Base-by-base conservation (phyloP, 2,329 filamentous ascomycete species). In the Fusarium scirpi region DNA sequence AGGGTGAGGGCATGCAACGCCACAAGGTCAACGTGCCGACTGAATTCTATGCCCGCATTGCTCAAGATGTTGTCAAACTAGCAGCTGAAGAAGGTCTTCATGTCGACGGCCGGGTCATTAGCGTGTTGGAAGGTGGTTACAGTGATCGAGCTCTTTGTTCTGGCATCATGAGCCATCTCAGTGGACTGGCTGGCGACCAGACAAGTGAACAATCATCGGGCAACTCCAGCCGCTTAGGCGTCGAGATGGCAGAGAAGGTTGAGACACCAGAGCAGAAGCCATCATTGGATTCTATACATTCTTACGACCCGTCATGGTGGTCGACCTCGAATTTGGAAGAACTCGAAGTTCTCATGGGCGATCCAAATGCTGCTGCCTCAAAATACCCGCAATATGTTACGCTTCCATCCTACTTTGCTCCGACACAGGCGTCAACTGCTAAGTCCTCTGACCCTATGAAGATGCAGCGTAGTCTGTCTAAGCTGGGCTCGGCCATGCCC, bases 21-120 rank as follows among this genome's bases (percentile, higher is more conserved):
- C 96, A 99, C 80, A 91, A 92, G 62, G 94, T 97, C 75, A 97
- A 97, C 76, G 96, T 99, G 4, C 95, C 96, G 0, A 99, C 95
- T 0, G 93, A 95, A 56, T 99, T 99, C 78, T 99, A 98, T 77
- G 96, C 96, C 51, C 90, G 92, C 2, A 92, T 99, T 70, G 95
- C 95, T 0, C 87, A 90, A 46, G 96, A 99, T 76, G 88, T 98
- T 5, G 91, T 97, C 16, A 89, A 87, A 49, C 84, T 99, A 63
- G 92, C 97, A 0, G 87, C 92, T 43, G 94, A 98, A 78, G 90
- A 93, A 73, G 92, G 87, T 3, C 87, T 93, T 3, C 87, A 88
- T 29, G 92, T 93, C 3, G 91, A 97, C 27, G 95, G 95, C 4
- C 88, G 96, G 46, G 86, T 98, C 24, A 91, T 99, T 76, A 98